Percentiles rank a stretch among this genome's conserved stretches.
Evolutionary conservation across 2,329 filamentous ascomycete genomes (phyloP).

Genomic region (Aspergillus quadricinctus): DNA sequence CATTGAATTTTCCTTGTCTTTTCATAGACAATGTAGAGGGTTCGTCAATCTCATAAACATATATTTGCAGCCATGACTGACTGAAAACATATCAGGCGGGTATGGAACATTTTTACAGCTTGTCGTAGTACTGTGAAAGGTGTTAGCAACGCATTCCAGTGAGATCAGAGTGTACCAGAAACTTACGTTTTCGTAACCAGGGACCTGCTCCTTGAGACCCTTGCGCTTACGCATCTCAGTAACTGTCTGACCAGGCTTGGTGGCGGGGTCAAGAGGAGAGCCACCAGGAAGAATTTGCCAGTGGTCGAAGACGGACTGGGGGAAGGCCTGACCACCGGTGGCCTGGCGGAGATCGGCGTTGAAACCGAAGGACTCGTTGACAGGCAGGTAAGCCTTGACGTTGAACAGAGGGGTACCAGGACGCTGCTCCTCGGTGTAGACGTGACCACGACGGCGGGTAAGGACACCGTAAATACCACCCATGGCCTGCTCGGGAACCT

Average conservation of each 20-base stretch:
- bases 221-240: slow-evolving; percentile 95
- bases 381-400: slow-evolving; percentile 94
- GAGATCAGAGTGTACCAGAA: background rate
- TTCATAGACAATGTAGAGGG: slow-evolving; percentile 33
- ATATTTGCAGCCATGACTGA: slow-evolving; percentile 32
- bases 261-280: slow-evolving; percentile 76
- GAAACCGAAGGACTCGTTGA: slow-evolving; percentile 99
- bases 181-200: slow-evolving; percentile 93
- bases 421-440: slow-evolving; percentile 97
- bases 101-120: slow-evolving; percentile 67
- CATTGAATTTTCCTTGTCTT: slow-evolving; percentile 17
- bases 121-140: slow-evolving; percentile 83
- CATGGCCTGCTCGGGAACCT: slow-evolving; percentile 98
- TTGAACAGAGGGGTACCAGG: slow-evolving; percentile 98
- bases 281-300: slow-evolving; percentile 96
- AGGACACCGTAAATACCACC: slow-evolving; percentile 99
- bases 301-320: slow-evolving; percentile 97
- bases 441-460: slow-evolving; percentile 95
- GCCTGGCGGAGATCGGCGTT: slow-evolving; percentile 90
- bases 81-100: slow-evolving; percentile 40
- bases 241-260: slow-evolving; percentile 79
- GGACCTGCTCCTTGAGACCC: slow-evolving; percentile 96
- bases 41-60: slow-evolving; percentile 43
- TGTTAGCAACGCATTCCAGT: slow-evolving; percentile 15
- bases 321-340: slow-evolving; percentile 98